Base-by-base conservation (phyloP, 2,329 filamentous ascomycete species). In the Cytospora schulzeri region DNA sequence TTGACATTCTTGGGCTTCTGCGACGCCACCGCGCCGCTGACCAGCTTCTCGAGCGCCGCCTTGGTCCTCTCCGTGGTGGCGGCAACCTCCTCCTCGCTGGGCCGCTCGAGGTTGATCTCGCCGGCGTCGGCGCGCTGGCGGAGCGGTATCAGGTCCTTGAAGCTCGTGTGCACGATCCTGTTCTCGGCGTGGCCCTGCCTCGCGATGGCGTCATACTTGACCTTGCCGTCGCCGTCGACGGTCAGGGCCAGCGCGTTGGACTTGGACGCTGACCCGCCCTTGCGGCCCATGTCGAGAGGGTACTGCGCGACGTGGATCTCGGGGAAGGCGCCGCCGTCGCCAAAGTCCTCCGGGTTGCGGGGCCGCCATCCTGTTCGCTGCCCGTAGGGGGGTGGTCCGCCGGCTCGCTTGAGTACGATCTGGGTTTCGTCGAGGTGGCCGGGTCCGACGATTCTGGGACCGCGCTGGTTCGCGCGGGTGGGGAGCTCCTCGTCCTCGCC, bases 1-100 rank as follows among this genome's bases (percentile, higher is more conserved):
- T 93, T 93, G 71, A 98, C 88, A 70, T 93, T 97, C 81, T 99
- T 99, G 2, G 95, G 95, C 75, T 96, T 96, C 79, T 98, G 95
- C 11, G 95, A 90, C 4, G 93, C 89, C 24, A 96, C 88, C 0
- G 95, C 93, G 53, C 93, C 92, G 69, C 86, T 89, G 12, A 97
- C 91, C 66, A 99, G 81, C 53, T 86, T 86, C 60, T 91, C 91
- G 68, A 99, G 81, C 8, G 95, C 95, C 70, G 90, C 88, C 76
- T 93, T 92, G 26, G 95, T 99, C 76, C 89, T 89, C 75, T 97
- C 91, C 66, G 93, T 91, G 66, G 93, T 93, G 48, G 86, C 91
- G 63, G 87, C 85, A 1, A 98, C 91, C 72, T 95, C 86, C 71
- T 97, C 93, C 76, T 92, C 86, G 70, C 88, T 91, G 0, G 95